Evolutionary conservation across 805 yeast genomes (phyloP).

Genomic region (Starmera amethionina): DNA sequence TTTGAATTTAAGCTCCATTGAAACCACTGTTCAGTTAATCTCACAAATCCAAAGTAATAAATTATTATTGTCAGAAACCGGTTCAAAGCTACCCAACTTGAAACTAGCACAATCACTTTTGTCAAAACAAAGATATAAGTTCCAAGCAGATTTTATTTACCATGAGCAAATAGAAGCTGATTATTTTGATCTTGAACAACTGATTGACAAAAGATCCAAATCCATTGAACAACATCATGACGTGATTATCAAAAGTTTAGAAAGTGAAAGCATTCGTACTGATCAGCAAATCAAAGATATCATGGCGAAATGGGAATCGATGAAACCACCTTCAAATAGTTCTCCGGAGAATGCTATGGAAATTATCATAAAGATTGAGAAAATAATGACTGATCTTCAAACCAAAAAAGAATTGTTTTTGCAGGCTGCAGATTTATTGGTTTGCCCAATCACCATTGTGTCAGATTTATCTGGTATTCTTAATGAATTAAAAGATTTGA

Average conservation of each 20-base stretch:
- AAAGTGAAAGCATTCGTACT: conserved; percentile 28
- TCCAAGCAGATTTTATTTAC: conserved; percentile 46
- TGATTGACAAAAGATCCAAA: conserved; percentile 24
- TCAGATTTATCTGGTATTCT: conserved; percentile 22
- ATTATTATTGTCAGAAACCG: background rate
- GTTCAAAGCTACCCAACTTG: conserved; percentile 4
- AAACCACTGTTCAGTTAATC: conserved; percentile 28
- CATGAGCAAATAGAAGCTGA: conserved; percentile 54
- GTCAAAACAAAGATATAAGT: conserved; percentile 32
- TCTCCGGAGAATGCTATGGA: conserved; percentile 33
- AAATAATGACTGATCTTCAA: conserved; percentile 6
- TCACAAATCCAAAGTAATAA: conserved; percentile 25
- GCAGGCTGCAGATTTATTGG: conserved; percentile 25
- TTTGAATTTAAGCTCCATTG: conserved; percentile 28
- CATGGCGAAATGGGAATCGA: conserved; percentile 37
- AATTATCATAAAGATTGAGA: conserved; percentile 18
- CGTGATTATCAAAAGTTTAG: conserved; percentile 31
- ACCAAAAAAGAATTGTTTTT: conserved; percentile 12
- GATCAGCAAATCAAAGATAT: conserved; percentile 16
- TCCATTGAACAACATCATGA: conserved; percentile 33
- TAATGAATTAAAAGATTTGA: conserved; percentile 47
- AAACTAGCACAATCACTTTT: conserved; percentile 27
- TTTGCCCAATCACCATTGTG: conserved; percentile 20
- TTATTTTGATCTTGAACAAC: conserved; percentile 28
- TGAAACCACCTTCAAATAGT: conserved; percentile 19